Base-by-base conservation (phyloP, 305 asterid species). In the Fraxinus dipetala region DNA sequence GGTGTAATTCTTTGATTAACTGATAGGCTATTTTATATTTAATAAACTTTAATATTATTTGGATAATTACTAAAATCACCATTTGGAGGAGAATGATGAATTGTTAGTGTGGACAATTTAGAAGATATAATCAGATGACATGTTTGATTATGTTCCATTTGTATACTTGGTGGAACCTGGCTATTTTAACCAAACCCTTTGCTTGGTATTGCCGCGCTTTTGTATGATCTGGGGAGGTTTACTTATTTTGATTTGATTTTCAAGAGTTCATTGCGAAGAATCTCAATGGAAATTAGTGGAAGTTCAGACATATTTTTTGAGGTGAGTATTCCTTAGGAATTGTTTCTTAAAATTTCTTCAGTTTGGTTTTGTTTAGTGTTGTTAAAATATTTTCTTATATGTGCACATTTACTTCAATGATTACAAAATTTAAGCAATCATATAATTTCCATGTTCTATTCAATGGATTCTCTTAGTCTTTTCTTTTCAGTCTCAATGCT, bases 281-380 rank as follows among this genome's bases (percentile, higher is more conserved):
- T 90, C 99, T 94, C 84, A 98, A 94, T 83, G 97, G 97, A 74
- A 92, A 92, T 83, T 98, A 95, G 83, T 95, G 99, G 99, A 95
- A 92, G 88, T 95, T 95, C 82, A 86, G 97, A 88, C 99, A 95
- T 85, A 94, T 95, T 69, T 95, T 95, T 82, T 92, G 99, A 34
- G 99, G 98, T 88, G 82, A 83, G 92, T 74, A 82, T 81, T 78
- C 87, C 43, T 28, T 77, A 6, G 24, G 54, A 78, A 74, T 40
- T 36, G 24, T 32, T 73, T 69, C 31, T 13, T 40, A 22, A 36
- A n/a, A 35, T 32, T 26, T 34, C 28, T 43, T 20, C 16, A 24
- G 11, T 48, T 22, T 43, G 45, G 22, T 13, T 80, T 72, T 31
- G 0, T 31, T 0, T 32, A 59, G 18, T 22, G 26, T 14, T 3